Percentiles rank a stretch among this genome's conserved stretches.
Evolutionary conservation across 345 rosid genomes (phyloP).

Genomic region (Erysimum cheiranthoides): DNA sequence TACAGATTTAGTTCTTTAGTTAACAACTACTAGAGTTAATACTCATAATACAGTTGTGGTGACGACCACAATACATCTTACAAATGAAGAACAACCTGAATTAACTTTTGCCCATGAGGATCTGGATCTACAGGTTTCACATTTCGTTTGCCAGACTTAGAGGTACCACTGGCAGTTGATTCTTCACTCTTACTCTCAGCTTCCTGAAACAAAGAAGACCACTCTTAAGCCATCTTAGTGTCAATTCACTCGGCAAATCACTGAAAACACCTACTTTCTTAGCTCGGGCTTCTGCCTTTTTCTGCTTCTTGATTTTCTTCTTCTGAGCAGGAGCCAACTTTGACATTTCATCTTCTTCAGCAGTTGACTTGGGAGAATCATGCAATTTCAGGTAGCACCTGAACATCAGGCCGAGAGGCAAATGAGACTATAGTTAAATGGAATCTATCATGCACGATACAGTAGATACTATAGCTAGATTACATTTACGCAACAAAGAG

Average conservation of each 20-base stretch:
- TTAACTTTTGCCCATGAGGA: slow-evolving; percentile 87
- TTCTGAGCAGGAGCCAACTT: slow-evolving; percentile 90
- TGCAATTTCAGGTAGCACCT: slow-evolving; percentile 91
- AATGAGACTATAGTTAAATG: slow-evolving; percentile 10
- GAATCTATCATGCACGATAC: slow-evolving; percentile 20
- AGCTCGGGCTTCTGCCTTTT: slow-evolving; percentile 96
- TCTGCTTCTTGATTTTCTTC: slow-evolving; percentile 92
- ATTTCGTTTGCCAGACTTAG: slow-evolving; percentile 87
- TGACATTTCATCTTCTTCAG: slow-evolving; percentile 79
- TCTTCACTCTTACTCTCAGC: slow-evolving; percentile 91
- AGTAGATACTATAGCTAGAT: slow-evolving; percentile 6
- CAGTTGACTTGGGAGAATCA: slow-evolving; percentile 82
- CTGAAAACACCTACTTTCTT: slow-evolving; percentile 68
- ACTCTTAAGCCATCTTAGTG: slow-evolving; percentile 35
- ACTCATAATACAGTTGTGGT: slow-evolving; percentile 7
- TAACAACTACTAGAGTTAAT: slow-evolving; percentile 24
- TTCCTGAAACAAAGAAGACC: slow-evolving; percentile 62
- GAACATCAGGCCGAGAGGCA: slow-evolving; percentile 29
- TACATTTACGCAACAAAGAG: slow-evolving; percentile 25
- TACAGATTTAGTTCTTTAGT: slow-evolving; percentile 31
- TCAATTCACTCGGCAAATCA: slow-evolving; percentile 24
- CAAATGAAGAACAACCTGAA: slow-evolving; percentile 66
- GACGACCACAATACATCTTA: slow-evolving; percentile 12
- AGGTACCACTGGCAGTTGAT: slow-evolving; percentile 63
- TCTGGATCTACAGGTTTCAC: slow-evolving; percentile 95